These are phyloP conservation scores for Aspergillus ochraceus DNA, from an alignment of 2,329 filamentous ascomycete species.

Conservation along the genomic window DNA sequence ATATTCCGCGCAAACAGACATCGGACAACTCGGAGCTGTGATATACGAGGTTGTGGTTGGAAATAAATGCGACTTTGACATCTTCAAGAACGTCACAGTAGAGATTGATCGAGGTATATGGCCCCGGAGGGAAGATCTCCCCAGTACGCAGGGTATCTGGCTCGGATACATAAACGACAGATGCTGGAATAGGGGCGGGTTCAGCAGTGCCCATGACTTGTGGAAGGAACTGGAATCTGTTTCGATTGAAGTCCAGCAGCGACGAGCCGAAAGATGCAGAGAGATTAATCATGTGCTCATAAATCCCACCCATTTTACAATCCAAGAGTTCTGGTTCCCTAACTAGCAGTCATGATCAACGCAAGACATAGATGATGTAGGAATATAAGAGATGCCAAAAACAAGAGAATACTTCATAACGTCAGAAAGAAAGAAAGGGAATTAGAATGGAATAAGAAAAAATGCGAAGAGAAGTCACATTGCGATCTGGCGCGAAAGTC, in stretches of 20 bases:
- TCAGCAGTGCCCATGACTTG: not conserved
- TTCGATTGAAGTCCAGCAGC: too few species aligned
- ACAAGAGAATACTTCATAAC: not conserved
- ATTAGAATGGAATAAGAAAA: not conserved
- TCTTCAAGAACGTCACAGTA: constrained; percentile 14
- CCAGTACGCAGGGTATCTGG: constrained; percentile 25
- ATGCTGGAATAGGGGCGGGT: constrained; percentile 18
- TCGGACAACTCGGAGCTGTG: constrained; percentile 31
- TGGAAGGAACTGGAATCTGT: not conserved
- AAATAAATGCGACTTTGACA: constrained; percentile 23
- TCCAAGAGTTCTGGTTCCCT: not conserved
- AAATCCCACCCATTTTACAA: constrained; percentile 2
- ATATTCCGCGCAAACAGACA: constrained; percentile 29
- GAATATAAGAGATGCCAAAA: not conserved
- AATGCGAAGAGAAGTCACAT: not conserved
- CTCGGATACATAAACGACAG: constrained; percentile 27
- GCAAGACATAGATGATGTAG: not conserved
- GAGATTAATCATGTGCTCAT: not conserved
- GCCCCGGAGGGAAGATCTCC: constrained; percentile 24
- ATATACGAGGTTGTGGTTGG: constrained; percentile 30
- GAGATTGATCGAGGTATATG: constrained; percentile 14
- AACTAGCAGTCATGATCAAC: not conserved
- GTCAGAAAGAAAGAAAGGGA: not conserved
- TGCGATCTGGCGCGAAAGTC: constrained; percentile 14
- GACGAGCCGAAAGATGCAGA: not conserved